Base-by-base conservation (phyloP, 208 protist genomes). In the Crithidia bombi region DNA sequence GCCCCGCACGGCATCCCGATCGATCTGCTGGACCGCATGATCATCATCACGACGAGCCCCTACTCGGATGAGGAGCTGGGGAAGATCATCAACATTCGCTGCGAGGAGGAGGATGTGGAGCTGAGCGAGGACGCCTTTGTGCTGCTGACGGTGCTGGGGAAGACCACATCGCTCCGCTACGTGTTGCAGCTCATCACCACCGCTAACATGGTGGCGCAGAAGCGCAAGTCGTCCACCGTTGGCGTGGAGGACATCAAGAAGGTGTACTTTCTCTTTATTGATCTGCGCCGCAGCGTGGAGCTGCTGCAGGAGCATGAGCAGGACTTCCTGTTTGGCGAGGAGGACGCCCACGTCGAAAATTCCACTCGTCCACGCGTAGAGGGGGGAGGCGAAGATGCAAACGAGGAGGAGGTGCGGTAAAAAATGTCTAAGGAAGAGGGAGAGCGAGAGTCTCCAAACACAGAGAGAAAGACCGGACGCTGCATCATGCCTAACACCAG, bases 111-210 rank as follows among this genome's bases (percentile, higher is more conserved):
- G 75, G 98, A 99, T 68, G 98, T 99, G 1, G 94, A 99, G 69
- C 97, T 99, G 82, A 89, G 90, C 23, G 95, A 99, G 5, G 96
- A 99, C 38, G 99, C 99, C 10, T 55, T 98, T 28, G 80, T 89
- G 6, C 75, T 98, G 9, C 92, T 99, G 23, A 99, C 98, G 38
- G 91, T 94, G 76, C 97, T 99, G 15, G 99, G 89, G 14, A 69
- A 78, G 28, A 93, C 93, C 46, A 99, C 98, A 4, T 99, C 98
- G 1, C 87, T 99, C 39, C 94, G 99, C 23, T 99, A 99, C 73
- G 98, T 98, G 11, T 97, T 99, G 41, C 99, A 99, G 83, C 89
- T 99, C 39, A 99, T 99, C 74, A 99, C 98, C 0, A 97, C 98
- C 1, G 84, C 98, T 5, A 90, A 89, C 59, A 75, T 99, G n/a